These are phyloP conservation scores for Penicillium verhagenii DNA, from an alignment of 495 filamentous ascomycete species.

Conservation along the genomic window DNA sequence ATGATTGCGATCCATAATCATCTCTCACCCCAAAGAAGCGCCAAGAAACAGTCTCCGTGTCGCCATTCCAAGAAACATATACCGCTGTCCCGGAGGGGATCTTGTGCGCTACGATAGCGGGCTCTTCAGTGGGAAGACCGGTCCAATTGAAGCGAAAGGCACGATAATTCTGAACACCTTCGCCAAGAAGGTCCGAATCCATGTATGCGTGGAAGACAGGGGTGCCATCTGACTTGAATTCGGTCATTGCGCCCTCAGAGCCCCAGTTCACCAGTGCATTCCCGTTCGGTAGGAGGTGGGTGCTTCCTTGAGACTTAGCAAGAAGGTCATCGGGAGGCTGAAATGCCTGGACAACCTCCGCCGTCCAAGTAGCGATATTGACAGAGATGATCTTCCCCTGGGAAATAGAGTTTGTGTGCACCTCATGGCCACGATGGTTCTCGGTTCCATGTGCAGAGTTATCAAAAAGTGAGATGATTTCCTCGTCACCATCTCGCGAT, in stretches of 20 bases:
- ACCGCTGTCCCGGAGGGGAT: slow-evolving; percentile 13
- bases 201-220: slow-evolving; percentile 36
- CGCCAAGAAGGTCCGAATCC: slow-evolving; percentile 21
- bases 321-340: slow-evolving; percentile 42
- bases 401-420: slow-evolving; percentile 43
- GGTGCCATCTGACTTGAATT: slow-evolving; percentile 42
- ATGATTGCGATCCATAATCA: slow-evolving; percentile 31
- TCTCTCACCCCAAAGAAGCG: slow-evolving; percentile 35
- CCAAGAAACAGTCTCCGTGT: slow-evolving; percentile 34
- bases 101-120: slow-evolving; percentile 23
- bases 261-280: slow-evolving; percentile 54
- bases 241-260: slow-evolving; percentile 45
- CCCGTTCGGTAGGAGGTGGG: slow-evolving; percentile 49
- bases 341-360: slow-evolving; percentile 43
- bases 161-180: slow-evolving; percentile 34
- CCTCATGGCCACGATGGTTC: slow-evolving; percentile 41
- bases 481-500: slow-evolving; percentile 38
- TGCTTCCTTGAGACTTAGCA: slow-evolving; percentile 52
- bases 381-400: slow-evolving; percentile 56
- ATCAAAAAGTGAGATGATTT: slow-evolving; percentile 52
- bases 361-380: slow-evolving; percentile 48
- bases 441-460: slow-evolving; percentile 47
- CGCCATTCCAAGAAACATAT: slow-evolving; percentile 42
- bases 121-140: slow-evolving; percentile 19
- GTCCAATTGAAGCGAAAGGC: slow-evolving; percentile 24